These are phyloP conservation scores for Apophysomyces variabilis DNA, from an alignment of 371 early-diverging fungal species.

Conservation along the genomic window DNA sequence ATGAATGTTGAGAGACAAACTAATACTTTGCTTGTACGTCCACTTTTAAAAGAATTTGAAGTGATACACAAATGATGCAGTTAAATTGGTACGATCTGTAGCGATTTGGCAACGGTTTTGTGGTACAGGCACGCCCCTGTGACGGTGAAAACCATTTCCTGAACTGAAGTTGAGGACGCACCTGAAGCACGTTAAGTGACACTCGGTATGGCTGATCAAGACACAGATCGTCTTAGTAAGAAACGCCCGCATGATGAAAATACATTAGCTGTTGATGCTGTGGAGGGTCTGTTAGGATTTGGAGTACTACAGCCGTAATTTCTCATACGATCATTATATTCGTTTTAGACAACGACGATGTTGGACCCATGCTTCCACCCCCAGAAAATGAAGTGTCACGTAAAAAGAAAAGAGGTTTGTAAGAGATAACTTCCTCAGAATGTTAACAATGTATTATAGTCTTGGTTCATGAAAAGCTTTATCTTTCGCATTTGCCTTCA, in stretches of 20 bases:
- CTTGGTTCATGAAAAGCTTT: conserved; percentile 77
- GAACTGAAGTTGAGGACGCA: neutral
- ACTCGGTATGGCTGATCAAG: neutral
- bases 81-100: no score
- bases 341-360: conserved; percentile 31
- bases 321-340: neutral
- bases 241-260: conserved; percentile 2
- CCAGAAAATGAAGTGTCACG: conserved; percentile 30
- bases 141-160: neutral
- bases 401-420: conserved; percentile 47
- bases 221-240: conserved; percentile 2
- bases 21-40: no score
- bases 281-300: conserved; percentile 1
- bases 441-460: conserved; percentile 33
- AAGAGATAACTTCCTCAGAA: neutral
- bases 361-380: conserved; percentile 51
- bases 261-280: conserved; percentile 2
- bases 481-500: conserved; percentile 76
- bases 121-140: neutral
- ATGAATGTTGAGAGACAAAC: no score
- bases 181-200: neutral
- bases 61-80: no score
- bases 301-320: no score
- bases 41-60: no score
- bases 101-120: no score